These are phyloP conservation scores for Achaetomiella virescens DNA, from an alignment of 495 filamentous ascomycete genomes.

Conservation along the genomic window DNA sequence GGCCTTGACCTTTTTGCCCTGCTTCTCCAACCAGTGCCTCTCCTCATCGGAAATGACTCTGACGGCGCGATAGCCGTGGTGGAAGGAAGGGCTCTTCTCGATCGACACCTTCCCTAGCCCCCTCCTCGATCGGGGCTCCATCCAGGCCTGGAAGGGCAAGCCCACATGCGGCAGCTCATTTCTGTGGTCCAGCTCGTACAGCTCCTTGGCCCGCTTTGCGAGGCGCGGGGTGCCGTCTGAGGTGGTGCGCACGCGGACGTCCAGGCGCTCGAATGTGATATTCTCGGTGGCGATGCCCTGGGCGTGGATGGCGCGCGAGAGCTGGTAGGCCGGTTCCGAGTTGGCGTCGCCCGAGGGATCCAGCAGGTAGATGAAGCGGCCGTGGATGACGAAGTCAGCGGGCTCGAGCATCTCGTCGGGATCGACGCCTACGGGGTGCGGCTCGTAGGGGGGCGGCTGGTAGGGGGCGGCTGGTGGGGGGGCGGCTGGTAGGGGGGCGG, in stretches of 20 bases:
- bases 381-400: slow-evolving; percentile 20
- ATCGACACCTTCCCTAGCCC: slow-evolving; percentile 21
- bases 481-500: too few species aligned
- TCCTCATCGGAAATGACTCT: slow-evolving; percentile 17
- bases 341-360: slow-evolving; percentile 10
- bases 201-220: slow-evolving; percentile 13
- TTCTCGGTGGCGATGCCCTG: slow-evolving; percentile 9
- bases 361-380: slow-evolving; percentile 21
- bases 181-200: slow-evolving; percentile 26
- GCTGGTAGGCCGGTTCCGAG: slow-evolving; percentile 25
- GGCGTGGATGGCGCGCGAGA: slow-evolving; percentile 24
- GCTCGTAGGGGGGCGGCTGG: neutral
- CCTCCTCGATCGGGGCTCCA: slow-evolving; percentile 18
- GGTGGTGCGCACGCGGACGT: slow-evolving; percentile 22
- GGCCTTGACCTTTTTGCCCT: neutral
- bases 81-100: slow-evolving; percentile 19
- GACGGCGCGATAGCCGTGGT: slow-evolving; percentile 21
- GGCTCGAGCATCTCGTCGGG: slow-evolving; percentile 29
- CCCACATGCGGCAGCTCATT: slow-evolving; percentile 10
- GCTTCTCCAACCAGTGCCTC: neutral
- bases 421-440: neutral
- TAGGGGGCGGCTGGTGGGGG: too few species aligned
- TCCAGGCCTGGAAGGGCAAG: slow-evolving; percentile 13
- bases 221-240: slow-evolving; percentile 17
- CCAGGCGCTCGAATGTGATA: slow-evolving; percentile 28